phyloP scores from a whole-genome alignment of 768 basidiomycete species.

The Tricholoma furcatifolium region DNA sequence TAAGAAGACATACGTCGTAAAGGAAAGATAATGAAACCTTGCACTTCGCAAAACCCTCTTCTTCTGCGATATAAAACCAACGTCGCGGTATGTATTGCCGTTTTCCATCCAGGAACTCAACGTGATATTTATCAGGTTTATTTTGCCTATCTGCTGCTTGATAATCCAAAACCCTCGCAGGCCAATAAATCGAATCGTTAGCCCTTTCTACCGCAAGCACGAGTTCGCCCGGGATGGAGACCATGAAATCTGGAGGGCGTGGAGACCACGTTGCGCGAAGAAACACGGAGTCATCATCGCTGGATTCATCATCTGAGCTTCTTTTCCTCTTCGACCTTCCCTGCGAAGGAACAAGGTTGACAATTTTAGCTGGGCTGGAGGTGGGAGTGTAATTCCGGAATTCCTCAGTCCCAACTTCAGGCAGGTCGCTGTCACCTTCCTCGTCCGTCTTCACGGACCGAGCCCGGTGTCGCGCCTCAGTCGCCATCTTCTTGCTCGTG shows the following conservation, averaged over 20 bases:
- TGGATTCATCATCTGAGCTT: slow-evolving; percentile 11
- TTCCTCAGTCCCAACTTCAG: slow-evolving; percentile 30
- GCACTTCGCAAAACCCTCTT: slow-evolving; percentile 65
- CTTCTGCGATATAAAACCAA: slow-evolving; percentile 56
- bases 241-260: slow-evolving; percentile 43
- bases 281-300: slow-evolving; percentile 12
- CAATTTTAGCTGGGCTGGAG: slow-evolving; percentile 13
- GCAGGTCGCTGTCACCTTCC: slow-evolving; percentile 41
- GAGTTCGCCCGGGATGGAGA: slow-evolving; percentile 67
- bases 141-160: slow-evolving; percentile 37
- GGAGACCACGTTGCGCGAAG: slow-evolving; percentile 32
- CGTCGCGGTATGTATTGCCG: slow-evolving; percentile 40
- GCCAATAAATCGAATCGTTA: slow-evolving; percentile 55
- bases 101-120: slow-evolving; percentile 60
- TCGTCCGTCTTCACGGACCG: slow-evolving; percentile 18
- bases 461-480: not conserved
- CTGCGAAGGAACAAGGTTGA: slow-evolving; percentile 2
- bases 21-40: slow-evolving; percentile 33
- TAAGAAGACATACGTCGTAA: not conserved
- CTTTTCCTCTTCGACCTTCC: slow-evolving; percentile 28
- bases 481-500: not conserved
- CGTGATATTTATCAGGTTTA: slow-evolving; percentile 41
- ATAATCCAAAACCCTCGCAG: slow-evolving; percentile 58
- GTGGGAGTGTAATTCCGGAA: slow-evolving; percentile 11
- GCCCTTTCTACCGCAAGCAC: slow-evolving; percentile 50